Conservation (phyloP, 345 rosid genomes). For the Camelina hispida region DNA sequence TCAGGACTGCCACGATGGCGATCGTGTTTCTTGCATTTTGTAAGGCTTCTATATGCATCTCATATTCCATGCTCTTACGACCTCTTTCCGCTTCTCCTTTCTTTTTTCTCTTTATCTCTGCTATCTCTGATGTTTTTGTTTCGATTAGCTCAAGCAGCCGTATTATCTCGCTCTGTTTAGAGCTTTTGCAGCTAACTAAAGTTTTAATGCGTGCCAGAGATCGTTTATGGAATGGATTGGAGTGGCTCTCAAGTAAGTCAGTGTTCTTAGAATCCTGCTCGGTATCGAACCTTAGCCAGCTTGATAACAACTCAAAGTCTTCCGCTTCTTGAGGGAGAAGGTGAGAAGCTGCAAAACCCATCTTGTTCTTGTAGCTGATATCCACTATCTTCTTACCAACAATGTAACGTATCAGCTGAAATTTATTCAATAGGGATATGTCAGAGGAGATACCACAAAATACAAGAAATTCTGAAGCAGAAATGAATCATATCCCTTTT, state of each 20-base stretch:
- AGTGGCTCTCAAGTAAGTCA: not conserved
- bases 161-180: not conserved
- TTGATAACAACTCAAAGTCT: slow-evolving; percentile 30
- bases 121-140: not conserved
- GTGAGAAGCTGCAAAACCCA: slow-evolving; percentile 6
- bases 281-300: not conserved
- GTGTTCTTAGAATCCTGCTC: not conserved
- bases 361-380: not conserved
- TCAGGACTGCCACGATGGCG: slow-evolving; percentile 58
- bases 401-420: slow-evolving; percentile 32
- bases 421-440: not conserved
- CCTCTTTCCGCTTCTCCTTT: slow-evolving; percentile 19
- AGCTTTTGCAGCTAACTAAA: not conserved
- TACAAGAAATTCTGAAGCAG: not conserved
- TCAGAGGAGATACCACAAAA: not conserved
- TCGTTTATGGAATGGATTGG: not conserved
- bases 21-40: slow-evolving; percentile 73
- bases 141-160: slow-evolving; percentile 12
- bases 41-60: slow-evolving; percentile 56
- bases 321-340: slow-evolving; percentile 18
- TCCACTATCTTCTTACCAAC: slow-evolving; percentile 11
- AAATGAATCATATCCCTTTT: not conserved
- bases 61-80: slow-evolving; percentile 35
- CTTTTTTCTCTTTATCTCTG: not conserved
- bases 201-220: not conserved